A percentile compares a stretch with the other conserved stretches of the same genome.
These are phyloP conservation scores for Didymella pomorum DNA, from an alignment of 2,329 filamentous ascomycete genomes.

Conservation along the genomic window DNA sequence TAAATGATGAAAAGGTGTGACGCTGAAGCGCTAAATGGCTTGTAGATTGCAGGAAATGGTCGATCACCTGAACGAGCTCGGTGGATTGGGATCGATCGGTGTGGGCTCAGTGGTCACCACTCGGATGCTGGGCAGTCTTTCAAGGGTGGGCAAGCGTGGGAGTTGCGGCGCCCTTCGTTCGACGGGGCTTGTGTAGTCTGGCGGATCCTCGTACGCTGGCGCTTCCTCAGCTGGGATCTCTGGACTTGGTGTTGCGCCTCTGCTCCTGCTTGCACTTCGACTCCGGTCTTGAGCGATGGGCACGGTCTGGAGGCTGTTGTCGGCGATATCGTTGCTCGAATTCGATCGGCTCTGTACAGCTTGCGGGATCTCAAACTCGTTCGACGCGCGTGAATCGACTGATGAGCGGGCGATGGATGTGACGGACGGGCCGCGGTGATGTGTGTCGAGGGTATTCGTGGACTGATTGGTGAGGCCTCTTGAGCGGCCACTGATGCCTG, in stretches of 20 bases:
- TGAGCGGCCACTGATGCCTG: conserved; percentile 39
- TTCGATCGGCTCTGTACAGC: conserved; percentile 31
- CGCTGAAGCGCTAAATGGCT: conserved; percentile 4
- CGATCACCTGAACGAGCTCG: conserved; percentile 21
- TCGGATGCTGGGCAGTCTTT: conserved; percentile 55
- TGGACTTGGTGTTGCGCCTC: conserved; percentile 31
- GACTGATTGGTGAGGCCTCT: conserved; percentile 36
- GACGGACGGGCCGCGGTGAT: conserved; percentile 54
- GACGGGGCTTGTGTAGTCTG: conserved; percentile 57
- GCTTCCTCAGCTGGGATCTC: conserved; percentile 45
- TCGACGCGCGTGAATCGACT: conserved; percentile 48
- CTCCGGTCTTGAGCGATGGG: conserved; percentile 51
- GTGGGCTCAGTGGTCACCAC: conserved; percentile 52
- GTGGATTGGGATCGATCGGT: conserved; percentile 28
- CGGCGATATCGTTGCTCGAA: conserved; percentile 30
- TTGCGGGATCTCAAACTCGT: conserved; percentile 46
- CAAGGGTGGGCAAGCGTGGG: conserved; percentile 43
- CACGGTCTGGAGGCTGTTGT: conserved; percentile 55
- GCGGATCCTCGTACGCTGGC: conserved; percentile 57
- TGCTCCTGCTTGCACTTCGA: conserved; percentile 36
- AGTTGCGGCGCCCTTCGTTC: conserved; percentile 44
- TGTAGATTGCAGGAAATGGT: neutral
- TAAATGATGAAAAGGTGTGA: conserved; percentile 6
- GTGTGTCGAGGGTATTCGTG: conserved; percentile 39
- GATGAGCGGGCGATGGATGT: conserved; percentile 51